A percentile compares a stretch with the other conserved stretches of the same genome.
These are phyloP conservation scores for Hyphodiscus hymeniophilus DNA, from an alignment of 495 filamentous ascomycete species.

Conservation along the genomic window DNA sequence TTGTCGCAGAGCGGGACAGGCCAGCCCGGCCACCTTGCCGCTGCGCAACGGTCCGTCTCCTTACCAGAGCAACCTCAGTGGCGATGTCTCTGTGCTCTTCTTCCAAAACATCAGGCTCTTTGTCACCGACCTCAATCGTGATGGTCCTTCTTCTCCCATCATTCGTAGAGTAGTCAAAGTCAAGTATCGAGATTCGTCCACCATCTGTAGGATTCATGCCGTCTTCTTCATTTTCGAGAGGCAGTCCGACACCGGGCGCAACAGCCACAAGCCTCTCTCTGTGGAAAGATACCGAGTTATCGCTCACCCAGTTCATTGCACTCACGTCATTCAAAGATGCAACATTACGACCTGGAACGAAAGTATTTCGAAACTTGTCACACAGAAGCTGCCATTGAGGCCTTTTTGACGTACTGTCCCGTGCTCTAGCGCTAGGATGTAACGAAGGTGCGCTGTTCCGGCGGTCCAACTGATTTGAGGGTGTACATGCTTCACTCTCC, in stretches of 20 bases:
- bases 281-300: slow-evolving; percentile 32
- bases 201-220: slow-evolving; percentile 72
- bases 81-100: slow-evolving; percentile 73
- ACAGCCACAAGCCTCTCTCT: slow-evolving; percentile 62
- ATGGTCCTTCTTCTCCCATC: slow-evolving; percentile 49
- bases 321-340: slow-evolving; percentile 46
- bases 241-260: slow-evolving; percentile 62
- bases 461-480: slow-evolving; percentile 18
- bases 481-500: slow-evolving; percentile 25
- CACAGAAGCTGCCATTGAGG: slow-evolving; percentile 65
- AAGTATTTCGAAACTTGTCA: slow-evolving; percentile 55
- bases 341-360: slow-evolving; percentile 51
- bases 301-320: slow-evolving; percentile 55
- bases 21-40: slow-evolving; percentile 26
- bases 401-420: slow-evolving; percentile 26
- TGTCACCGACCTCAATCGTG: slow-evolving; percentile 68
- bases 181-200: slow-evolving; percentile 67
- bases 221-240: slow-evolving; percentile 57
- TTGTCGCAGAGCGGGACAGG: slow-evolving; percentile 11
- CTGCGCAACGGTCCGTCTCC: slow-evolving; percentile 62
- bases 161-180: slow-evolving; percentile 55
- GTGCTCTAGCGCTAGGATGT: slow-evolving; percentile 7
- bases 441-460: slow-evolving; percentile 22
- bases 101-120: slow-evolving; percentile 56
- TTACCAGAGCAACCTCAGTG: slow-evolving; percentile 73